Conservation (phyloP, 331 rosid species). For the Malus hybrid region DNA sequence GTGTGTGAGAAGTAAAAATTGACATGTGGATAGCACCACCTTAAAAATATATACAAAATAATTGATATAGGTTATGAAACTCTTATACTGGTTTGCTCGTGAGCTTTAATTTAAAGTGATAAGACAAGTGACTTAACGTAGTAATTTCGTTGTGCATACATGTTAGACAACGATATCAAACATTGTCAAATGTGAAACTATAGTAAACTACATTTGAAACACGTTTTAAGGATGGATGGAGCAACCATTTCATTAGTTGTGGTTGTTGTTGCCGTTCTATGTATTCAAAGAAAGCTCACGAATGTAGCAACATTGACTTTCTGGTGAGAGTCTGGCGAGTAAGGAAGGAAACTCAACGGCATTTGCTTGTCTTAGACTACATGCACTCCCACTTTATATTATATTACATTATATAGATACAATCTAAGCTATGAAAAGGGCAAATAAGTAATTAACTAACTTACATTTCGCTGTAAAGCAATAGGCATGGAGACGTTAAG, state of each 20-base stretch:
- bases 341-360: background rate
- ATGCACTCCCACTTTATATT: too few species aligned
- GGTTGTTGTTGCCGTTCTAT: background rate
- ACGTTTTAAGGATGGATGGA: background rate
- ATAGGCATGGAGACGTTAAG: background rate
- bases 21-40: accelerated
- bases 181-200: too few species aligned
- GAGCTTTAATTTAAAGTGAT: too few species aligned
- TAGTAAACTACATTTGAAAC: background rate
- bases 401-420: background rate
- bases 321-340: background rate
- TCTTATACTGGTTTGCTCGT: too few species aligned
- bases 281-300: background rate
- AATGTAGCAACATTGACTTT: background rate
- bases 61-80: too few species aligned
- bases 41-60: too few species aligned
- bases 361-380: background rate
- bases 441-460: background rate
- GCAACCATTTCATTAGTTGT: background rate
- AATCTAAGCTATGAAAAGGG: background rate
- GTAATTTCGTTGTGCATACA: too few species aligned
- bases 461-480: background rate
- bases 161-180: too few species aligned
- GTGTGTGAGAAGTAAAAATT: too few species aligned
- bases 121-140: too few species aligned